Base-by-base conservation (phyloP, 2,329 filamentous ascomycete species). In the Cyanodermella asteris region DNA sequence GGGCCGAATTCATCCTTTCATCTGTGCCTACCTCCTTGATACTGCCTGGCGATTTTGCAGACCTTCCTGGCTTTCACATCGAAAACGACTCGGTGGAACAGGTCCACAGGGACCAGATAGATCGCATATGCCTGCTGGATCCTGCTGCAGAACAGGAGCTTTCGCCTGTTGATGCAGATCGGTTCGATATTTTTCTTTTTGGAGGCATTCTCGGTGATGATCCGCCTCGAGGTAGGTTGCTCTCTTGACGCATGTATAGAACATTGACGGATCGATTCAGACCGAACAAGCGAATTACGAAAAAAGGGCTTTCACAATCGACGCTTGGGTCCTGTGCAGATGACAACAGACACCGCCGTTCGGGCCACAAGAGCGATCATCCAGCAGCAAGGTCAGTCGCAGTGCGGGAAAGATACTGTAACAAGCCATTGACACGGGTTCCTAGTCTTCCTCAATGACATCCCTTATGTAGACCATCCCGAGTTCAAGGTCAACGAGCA, bases 281-380 rank as follows among this genome's bases (percentile, higher is more conserved):
- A 94, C 50, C 72, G 87, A 33, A 97, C 87, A 4, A 84, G 77
- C n/a, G 87, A 97, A 48, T 56, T 97, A 38, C 70, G 87, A 26
- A 81, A 78, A 50, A 91, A 94, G 46, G 87, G 87, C 3, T 97
- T 91, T 40, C 60, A 72, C 29, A 81, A 84, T 29, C 70, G 87
- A 26, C 64, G 87, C 29, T 59, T 97, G 16, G 87, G 87, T 1
- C 78, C 84, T 6, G 72, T 82, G 38, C 87, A 97, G 50, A 93
- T 97, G 84, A 94, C 87, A 3, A 97, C 87, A 4, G 87, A 97
- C 46, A 97, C 87, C 12, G 87, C 87, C 4, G 87, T 93, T 25
- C 65, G 87, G 36, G 84, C 93, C 22, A 94, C 87, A 16, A 67
- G 87, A 35, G 72, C 90, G 38, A 75, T 94, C 5, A 70, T 82